Evolutionary conservation across 108 stramenopile genomes (phyloP).

Genomic region (Mayamaea pseudoterrestris): DNA sequence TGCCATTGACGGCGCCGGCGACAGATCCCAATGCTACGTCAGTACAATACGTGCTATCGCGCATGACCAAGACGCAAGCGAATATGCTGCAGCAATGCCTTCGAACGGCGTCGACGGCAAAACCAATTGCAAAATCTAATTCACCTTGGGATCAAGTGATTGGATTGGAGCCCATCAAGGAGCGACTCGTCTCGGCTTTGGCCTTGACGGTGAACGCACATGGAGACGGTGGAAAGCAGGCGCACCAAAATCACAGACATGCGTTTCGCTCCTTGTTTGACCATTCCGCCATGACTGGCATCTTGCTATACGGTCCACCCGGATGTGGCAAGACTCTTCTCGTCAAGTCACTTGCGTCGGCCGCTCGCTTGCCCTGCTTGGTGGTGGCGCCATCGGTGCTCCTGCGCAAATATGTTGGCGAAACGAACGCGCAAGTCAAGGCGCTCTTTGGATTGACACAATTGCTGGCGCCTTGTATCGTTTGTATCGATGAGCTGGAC

Average conservation of each 20-base stretch:
- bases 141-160: too few species aligned
- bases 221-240: too few species aligned
- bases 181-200: background rate
- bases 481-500: conserved; percentile 94
- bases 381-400: conserved; percentile 84
- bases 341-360: conserved; percentile 67
- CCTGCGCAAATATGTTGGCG: conserved; percentile 87
- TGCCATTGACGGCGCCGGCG: too few species aligned
- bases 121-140: too few species aligned
- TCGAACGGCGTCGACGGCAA: background rate
- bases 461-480: conserved; percentile 46
- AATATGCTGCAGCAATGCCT: conserved; percentile 8
- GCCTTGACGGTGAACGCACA: too few species aligned
- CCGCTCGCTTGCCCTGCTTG: conserved; percentile 74
- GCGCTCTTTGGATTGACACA: conserved; percentile 82
- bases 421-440: conserved; percentile 86
- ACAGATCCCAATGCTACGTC: too few species aligned
- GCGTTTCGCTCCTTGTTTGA: conserved; percentile 17
- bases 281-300: conserved; percentile 19
- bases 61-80: too few species aligned
- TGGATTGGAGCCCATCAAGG: conserved; percentile 3
- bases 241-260: too few species aligned
- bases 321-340: conserved; percentile 88
- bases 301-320: conserved; percentile 87
- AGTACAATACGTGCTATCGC: too few species aligned